Evolutionary conservation across 768 basidiomycete species (phyloP), one percentile per base, ranked within the genome.

Genomic region (Lentinula aciculospora): DNA sequence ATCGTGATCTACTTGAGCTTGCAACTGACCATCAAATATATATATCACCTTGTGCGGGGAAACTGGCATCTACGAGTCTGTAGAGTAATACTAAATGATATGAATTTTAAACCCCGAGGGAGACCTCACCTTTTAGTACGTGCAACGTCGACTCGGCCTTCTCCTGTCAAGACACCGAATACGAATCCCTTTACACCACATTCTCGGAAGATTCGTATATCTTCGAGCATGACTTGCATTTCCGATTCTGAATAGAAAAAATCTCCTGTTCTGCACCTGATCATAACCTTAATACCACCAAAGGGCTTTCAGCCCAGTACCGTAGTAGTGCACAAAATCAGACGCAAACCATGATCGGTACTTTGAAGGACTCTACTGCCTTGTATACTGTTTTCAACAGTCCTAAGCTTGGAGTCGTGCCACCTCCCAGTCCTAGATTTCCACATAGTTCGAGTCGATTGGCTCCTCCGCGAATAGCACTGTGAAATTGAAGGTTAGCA

Each of bases 321-420:
- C 19, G 36, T 37, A 46, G 5, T 2, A 48, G 47, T 27, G n/a
- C n/a, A n/a, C n/a, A n/a, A 47, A 19, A 53, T 58, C 56, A 58
- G 17, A 39, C 25, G 49, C 70, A 60, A 66, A 85, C 92, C 89
- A 94, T 91, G 57, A 89, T 76, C 0, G 86, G 83, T 7, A 82
- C 64, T 40, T 76, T 23, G 13, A 45, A 34, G 8, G 42, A 28
- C 17, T 28, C 32, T 31, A 48, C 21, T 3, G 70, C 75, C 29
- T 72, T 73, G 58, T 78, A 76, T 42, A 93, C 80, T 3, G 77
- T 69, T 62, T 72, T 83, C 36, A 91, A 71, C 32, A 93, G 76
- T 0, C 92, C 92, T n/a, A 88, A 61, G 59, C 82, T 88, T 4
- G 92, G 92, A 0, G 92, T 94, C 17, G 84, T 88, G 8, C 92